These are phyloP conservation scores for Ophiocordyceps camponoti-rufipedis DNA, from an alignment of 2,329 filamentous ascomycete species.

Conservation along the genomic window DNA sequence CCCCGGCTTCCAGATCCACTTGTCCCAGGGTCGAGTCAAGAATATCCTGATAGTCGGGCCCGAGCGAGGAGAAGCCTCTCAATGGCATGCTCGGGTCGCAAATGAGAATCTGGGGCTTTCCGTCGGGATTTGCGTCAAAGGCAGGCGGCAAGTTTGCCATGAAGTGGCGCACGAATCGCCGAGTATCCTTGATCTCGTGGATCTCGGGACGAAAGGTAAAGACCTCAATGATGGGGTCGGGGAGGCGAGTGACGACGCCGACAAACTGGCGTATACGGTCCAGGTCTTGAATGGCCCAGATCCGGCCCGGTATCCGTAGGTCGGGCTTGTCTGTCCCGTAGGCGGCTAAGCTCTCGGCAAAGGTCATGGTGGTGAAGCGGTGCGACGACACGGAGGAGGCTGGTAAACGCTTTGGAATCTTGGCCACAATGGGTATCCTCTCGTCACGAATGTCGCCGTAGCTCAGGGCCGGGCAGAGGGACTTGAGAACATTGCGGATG, in stretches of 20 bases:
- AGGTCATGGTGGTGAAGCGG: slow-evolving; percentile 15
- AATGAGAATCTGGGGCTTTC: slow-evolving; percentile 65
- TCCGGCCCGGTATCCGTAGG: slow-evolving; percentile 52
- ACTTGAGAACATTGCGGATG: slow-evolving; percentile 10
- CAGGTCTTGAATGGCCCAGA: slow-evolving; percentile 43
- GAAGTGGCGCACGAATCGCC: slow-evolving; percentile 47
- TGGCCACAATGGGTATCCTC: slow-evolving; percentile 13
- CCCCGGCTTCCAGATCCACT: slow-evolving; percentile 39
- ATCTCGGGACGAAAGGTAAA: slow-evolving; percentile 46
- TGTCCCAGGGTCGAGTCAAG: slow-evolving; percentile 10
- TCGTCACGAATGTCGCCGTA: slow-evolving; percentile 43
- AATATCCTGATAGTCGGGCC: slow-evolving; percentile 44
- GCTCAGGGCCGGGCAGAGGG: slow-evolving; percentile 17
- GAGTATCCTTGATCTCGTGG: slow-evolving; percentile 31
- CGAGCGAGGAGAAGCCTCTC: slow-evolving; percentile 58
- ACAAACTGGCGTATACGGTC: slow-evolving; percentile 41
- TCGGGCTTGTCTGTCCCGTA: slow-evolving; percentile 93
- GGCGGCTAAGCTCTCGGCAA: slow-evolving; percentile 42
- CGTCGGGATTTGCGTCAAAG: slow-evolving; percentile 51
- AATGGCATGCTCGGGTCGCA: slow-evolving; percentile 58
- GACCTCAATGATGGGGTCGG: slow-evolving; percentile 54
- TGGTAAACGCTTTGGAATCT: slow-evolving; percentile 6
- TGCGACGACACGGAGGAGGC: slow-evolving; percentile 9
- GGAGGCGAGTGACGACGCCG: slow-evolving; percentile 53
- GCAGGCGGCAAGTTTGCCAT: slow-evolving; percentile 44